These are phyloP conservation scores for Chaetomium olivaceum DNA, from an alignment of 2,329 filamentous ascomycete species.

Conservation along the genomic window DNA sequence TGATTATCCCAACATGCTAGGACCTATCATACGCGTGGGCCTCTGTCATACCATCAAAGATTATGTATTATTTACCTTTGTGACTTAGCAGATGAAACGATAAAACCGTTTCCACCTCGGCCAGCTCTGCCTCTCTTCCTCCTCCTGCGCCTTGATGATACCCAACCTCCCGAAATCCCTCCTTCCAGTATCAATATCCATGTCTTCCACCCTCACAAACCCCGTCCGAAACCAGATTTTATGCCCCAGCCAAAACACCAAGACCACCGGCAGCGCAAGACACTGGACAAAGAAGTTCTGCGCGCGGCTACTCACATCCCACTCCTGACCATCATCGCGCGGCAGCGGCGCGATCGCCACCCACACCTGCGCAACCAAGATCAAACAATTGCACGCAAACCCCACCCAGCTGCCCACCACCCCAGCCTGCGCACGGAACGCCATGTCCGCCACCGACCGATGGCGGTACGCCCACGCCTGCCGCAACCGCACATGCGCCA, in stretches of 20 bases:
- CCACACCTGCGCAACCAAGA: conserved; percentile 55
- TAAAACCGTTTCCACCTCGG: conserved; percentile 36
- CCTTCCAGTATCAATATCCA: conserved; percentile 61
- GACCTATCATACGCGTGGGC: no score
- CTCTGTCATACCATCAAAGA: no score
- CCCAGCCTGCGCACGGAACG: conserved; percentile 63
- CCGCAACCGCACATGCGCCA: conserved; percentile 70
- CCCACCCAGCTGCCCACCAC: conserved; percentile 66
- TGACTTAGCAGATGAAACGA: conserved; percentile 30
- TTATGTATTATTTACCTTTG: background rate
- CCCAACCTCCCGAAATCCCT: conserved; percentile 32
- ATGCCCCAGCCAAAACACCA: conserved; percentile 55
- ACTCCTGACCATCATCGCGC: conserved; percentile 31
- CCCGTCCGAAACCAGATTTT: conserved; percentile 65
- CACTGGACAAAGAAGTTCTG: conserved; percentile 56
- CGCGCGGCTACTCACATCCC: conserved; percentile 38
- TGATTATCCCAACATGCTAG: no score
- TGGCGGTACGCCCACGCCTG: conserved; percentile 61
- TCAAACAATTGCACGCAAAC: conserved; percentile 56
- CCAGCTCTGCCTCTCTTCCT: conserved; percentile 33
- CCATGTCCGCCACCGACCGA: conserved; percentile 63
- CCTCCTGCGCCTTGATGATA: conserved; percentile 34
- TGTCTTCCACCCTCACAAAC: conserved; percentile 59
- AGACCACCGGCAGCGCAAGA: conserved; percentile 55
- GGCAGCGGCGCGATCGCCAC: conserved; percentile 41